Base-by-base conservation (phyloP, 2,329 filamentous ascomycete species). In the Fusarium siculi region DNA sequence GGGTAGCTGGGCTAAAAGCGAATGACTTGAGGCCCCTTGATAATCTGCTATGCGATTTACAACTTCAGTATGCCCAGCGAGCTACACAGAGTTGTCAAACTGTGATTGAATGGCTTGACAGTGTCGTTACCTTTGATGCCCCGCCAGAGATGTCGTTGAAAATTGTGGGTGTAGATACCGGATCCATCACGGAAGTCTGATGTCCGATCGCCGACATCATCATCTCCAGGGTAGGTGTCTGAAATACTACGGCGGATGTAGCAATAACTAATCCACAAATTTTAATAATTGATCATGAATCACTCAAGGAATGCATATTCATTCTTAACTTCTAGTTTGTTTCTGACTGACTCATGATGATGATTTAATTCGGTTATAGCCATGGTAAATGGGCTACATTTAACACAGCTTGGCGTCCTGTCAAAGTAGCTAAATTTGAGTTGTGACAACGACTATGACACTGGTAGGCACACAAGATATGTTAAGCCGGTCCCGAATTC, bases 111-210 rank as follows among this genome's bases (percentile, higher is more conserved):
- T 67, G 55, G 52, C 52, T 73, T 64, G 60, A 62, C 44, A 61
- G 67, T 55, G 60, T 75, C 68, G 55, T 54, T 74, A 64, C 50
- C 58, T 71, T 71, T 62, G 30, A 52, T 72, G 66, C 76, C 75
- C 76, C 70, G 68, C 76, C 52, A 76, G 54, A 53, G 61, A 62
- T 66, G 72, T 76, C 61, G 76, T 78, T 76, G 74, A 69, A 75
- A 77, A 74, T 77, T 77, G 73, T 76, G 76, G 75, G 74, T 64
- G 71, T 59, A 40, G 34, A 34, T 39, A 47, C 11, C 23, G 25
- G 53, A 53, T 59, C 73, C 56, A 57, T 61, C 50, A 68, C 66
- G 60, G 64, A 57, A 49, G 37, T 72, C 55, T 47, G 57, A 64
- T 11, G n/a, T 28, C 76, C 76, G 76, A 76, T 40, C 42, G n/a